A percentile compares a stretch with the other conserved stretches of the same genome.
These are phyloP conservation scores for Leccinum aurantiacum DNA, from an alignment of 768 basidiomycete genomes.

Conservation along the genomic window DNA sequence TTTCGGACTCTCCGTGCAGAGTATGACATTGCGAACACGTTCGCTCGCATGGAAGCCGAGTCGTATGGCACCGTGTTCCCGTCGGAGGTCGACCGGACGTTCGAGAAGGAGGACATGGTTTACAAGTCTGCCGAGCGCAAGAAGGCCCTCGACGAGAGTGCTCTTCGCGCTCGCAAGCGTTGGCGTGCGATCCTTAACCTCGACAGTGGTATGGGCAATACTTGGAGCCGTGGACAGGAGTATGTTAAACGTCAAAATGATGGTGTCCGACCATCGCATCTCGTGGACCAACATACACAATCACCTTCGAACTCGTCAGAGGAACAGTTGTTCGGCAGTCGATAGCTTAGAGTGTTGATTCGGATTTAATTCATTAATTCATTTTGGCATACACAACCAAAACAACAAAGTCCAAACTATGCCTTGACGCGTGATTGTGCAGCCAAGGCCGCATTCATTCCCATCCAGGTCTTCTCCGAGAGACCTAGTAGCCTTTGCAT, in stretches of 20 bases:
- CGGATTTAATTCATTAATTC: background rate
- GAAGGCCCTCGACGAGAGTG: slow-evolving; percentile 57
- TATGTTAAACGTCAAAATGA: slow-evolving; percentile 74
- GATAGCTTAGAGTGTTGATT: slow-evolving; percentile 13
- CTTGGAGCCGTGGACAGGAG: slow-evolving; percentile 74
- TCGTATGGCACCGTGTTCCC: slow-evolving; percentile 67
- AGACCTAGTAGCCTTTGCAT: slow-evolving; percentile 89
- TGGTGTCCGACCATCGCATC: slow-evolving; percentile 66
- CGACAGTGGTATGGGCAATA: slow-evolving; percentile 37
- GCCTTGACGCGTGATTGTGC: slow-evolving; percentile 67
- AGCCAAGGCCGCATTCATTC: slow-evolving; percentile 86
- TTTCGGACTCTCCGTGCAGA: slow-evolving; percentile 88
- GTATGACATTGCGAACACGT: slow-evolving; percentile 70
- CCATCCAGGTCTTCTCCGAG: slow-evolving; percentile 99
- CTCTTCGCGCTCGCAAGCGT: slow-evolving; percentile 65
- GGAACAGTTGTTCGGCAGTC: slow-evolving; percentile 20
- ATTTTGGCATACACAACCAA: background rate
- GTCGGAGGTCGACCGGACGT: slow-evolving; percentile 60
- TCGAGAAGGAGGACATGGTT: slow-evolving; percentile 59
- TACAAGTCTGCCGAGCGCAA: slow-evolving; percentile 60
- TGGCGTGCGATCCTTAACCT: slow-evolving; percentile 69
- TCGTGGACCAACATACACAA: slow-evolving; percentile 42
- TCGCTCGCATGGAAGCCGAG: slow-evolving; percentile 81
- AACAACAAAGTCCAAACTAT: slow-evolving; percentile 27
- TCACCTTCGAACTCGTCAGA: slow-evolving; percentile 24